A percentile compares a stretch with the other conserved stretches of the same genome.
These are phyloP conservation scores for Exophiala sideris DNA, from an alignment of 2,329 filamentous ascomycete genomes.

Conservation along the genomic window DNA sequence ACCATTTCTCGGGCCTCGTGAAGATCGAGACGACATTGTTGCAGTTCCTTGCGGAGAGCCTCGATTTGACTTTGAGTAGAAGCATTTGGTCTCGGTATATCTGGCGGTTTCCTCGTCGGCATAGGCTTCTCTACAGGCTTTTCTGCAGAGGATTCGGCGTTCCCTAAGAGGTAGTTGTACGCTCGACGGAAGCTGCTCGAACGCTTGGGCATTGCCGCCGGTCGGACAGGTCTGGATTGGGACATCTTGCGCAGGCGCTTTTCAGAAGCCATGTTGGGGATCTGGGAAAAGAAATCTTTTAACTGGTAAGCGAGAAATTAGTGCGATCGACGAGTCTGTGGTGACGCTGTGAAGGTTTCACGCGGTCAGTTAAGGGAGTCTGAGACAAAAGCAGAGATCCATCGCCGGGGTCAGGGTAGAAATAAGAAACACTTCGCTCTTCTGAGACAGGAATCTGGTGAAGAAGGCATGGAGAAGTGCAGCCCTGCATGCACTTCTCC, in stretches of 20 bases:
- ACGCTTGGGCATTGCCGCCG: constrained; percentile 13
- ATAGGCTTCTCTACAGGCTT: not conserved
- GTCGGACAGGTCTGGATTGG: constrained; percentile 9
- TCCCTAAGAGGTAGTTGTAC: constrained; percentile 25
- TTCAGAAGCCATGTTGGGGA: constrained; percentile 22
- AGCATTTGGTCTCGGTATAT: constrained; percentile 2
- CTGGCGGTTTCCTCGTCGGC: constrained; percentile 5
- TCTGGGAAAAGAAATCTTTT: not conserved
- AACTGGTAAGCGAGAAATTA: constrained; percentile 3
- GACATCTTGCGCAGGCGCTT: constrained; percentile 20
- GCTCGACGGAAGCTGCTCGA: constrained; percentile 20
- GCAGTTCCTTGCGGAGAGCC: constrained; percentile 16
- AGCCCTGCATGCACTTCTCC: not conserved
- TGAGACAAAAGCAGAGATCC: not conserved
- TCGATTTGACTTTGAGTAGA: constrained; percentile 5
- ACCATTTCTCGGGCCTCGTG: constrained; percentile 20
- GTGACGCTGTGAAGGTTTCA: constrained; percentile 17
- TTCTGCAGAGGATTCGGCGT: constrained; percentile 6
- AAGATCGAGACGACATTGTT: constrained; percentile 24
- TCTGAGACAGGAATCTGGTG: constrained; percentile 3
- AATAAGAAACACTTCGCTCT: not conserved
- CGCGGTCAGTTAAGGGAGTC: constrained; percentile 9
- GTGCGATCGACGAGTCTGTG: constrained; percentile 3
- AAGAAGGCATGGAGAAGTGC: not conserved
- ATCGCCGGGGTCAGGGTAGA: not conserved